A percentile compares a stretch with the other conserved stretches of the same genome.
Evolutionary conservation across 2,329 filamentous ascomycete genomes (phyloP).

Genomic region (Cercospora sp.): DNA sequence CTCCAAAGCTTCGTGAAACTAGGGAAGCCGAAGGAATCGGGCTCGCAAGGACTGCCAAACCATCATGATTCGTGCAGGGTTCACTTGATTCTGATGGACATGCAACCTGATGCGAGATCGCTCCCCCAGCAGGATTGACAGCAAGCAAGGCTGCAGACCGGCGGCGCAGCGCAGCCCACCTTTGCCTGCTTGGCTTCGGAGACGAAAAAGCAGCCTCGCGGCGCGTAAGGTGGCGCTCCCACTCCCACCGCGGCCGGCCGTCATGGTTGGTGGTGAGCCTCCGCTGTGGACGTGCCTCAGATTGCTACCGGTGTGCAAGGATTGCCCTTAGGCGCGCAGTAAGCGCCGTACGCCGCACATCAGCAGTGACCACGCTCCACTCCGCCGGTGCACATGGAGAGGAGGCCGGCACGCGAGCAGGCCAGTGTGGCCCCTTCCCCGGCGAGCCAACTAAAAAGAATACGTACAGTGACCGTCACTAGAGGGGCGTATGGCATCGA

Average conservation of each 20-base stretch:
- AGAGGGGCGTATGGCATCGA: neutral
- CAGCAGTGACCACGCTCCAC: constrained; percentile 1
- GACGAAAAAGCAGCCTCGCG: constrained; percentile 1
- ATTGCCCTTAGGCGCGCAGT: neutral
- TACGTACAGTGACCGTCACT: neutral
- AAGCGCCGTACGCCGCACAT: constrained; percentile 3
- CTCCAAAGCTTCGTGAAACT: constrained; percentile 8
- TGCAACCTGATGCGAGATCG: neutral
- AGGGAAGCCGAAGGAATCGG: constrained; percentile 4
- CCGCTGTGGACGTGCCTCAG: neutral
- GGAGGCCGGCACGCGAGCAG: neutral
- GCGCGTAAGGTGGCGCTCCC: constrained; percentile 1
- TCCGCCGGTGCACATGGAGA: neutral
- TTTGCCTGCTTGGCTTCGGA: neutral
- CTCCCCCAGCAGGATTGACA: neutral
- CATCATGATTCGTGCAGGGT: neutral
- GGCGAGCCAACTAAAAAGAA: constrained; percentile 5
- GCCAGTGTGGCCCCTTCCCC: neutral
- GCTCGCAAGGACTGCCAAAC: constrained; percentile 1
- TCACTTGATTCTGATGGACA: neutral
- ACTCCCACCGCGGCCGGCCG: neutral
- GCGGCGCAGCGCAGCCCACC: neutral
- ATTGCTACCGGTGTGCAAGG: constrained; percentile 1
- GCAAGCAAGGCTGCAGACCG: neutral
- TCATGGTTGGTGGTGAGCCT: neutral